Percentiles rank a stretch among this genome's conserved stretches.
Conservation (phyloP, 208 protist genomes). For the Leishmania guyanensis region DNA sequence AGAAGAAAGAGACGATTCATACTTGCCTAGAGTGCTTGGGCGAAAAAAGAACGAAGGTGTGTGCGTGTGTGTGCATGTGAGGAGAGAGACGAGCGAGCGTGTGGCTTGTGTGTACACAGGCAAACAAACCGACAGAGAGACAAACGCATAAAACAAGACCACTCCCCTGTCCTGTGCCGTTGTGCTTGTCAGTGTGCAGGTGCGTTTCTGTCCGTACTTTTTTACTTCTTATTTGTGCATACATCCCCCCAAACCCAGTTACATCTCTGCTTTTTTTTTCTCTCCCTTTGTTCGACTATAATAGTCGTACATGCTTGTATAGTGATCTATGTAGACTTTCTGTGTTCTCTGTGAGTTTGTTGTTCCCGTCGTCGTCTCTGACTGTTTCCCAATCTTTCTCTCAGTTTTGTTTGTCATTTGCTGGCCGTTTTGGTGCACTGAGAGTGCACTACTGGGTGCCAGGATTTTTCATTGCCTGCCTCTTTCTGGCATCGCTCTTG, state of each 20-base stretch:
- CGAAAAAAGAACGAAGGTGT: background rate
- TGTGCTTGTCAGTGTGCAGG: background rate
- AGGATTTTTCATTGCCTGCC: background rate
- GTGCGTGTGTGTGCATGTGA: background rate
- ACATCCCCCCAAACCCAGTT: background rate
- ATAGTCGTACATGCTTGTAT: background rate
- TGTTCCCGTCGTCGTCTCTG: background rate
- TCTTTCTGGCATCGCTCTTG: background rate
- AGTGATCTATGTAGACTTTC: background rate
- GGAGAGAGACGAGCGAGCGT: background rate
- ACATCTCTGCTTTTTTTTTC: background rate
- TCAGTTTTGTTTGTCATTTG: background rate
- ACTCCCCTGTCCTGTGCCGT: background rate
- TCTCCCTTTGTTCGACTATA: background rate
- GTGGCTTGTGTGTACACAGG: background rate
- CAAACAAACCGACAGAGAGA: background rate
- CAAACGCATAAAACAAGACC: background rate
- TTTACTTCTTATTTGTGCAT: background rate
- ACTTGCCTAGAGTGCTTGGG: background rate
- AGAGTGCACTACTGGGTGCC: background rate
- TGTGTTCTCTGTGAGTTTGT: background rate
- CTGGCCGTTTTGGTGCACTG: background rate
- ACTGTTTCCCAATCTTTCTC: background rate
- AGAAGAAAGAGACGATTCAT: background rate
- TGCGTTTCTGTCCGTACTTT: background rate